Base-by-base conservation (phyloP, 257 asterid genomes). In the Nicotiana knightiana region DNA sequence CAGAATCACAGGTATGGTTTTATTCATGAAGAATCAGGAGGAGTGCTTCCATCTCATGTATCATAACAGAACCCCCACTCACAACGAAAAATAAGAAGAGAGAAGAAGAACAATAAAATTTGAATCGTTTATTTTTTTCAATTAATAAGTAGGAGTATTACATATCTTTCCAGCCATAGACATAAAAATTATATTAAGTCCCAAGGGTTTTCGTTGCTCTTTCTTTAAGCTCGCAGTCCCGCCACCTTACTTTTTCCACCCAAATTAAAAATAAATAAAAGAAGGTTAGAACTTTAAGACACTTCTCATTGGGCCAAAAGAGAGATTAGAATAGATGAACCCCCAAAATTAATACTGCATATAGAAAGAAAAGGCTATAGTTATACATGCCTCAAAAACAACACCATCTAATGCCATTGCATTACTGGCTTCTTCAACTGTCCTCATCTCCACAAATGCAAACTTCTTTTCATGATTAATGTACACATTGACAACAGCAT, bases 401-500 rank as follows among this genome's bases (percentile, higher is more conserved):
- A 92, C 87, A 35, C 96, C 96, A 89, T 92, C 96, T 76, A 92
- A 89, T 54, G 96, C 94, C 96, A 92, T 92, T 15, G 94, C 96
- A 21, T 92, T 92, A 79, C 96, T 92, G 73, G 96, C 96, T 85
- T 92, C 96, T 89, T 92, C 96, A 4, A 92, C 94, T 28, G 94
- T 87, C 85, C 96, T 89, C 96, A 90, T 90, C 89, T 92, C 96
- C 87, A 92, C 96, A 90, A 92, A 92, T 33, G 96, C 96, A 87
- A 92, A 92, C 85, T 92, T 92, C 91, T 92, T 92, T 86, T 92
- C 96, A 83, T 92, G 92, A 86, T 92, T 92, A 26, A 82, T 93
- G 82, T 94, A 94, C 84, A 94, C 98, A 88, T 94, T 93, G 57
- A 94, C 98, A 65, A 94, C 98, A 76, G 99, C 99, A 87, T 96